Evolutionary conservation across 139 green algal species (phyloP).

Genomic region (Chlamydomonas asymmetrica): DNA sequence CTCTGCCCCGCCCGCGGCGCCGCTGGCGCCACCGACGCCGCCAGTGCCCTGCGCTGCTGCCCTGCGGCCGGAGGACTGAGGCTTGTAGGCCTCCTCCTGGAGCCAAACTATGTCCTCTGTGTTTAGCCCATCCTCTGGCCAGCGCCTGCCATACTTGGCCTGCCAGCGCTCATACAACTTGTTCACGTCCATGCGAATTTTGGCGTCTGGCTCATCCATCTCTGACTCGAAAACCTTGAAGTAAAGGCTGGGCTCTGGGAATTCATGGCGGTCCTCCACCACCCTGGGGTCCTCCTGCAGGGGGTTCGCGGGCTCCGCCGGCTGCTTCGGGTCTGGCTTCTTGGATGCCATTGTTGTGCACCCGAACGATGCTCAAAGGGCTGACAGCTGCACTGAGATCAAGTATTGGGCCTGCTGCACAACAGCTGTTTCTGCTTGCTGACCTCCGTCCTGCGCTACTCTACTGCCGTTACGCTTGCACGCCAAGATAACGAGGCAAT

Average conservation of each 20-base stretch:
- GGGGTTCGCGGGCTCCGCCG: background rate
- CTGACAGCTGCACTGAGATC: background rate
- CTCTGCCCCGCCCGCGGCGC: too few species aligned
- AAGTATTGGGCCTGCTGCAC: background rate
- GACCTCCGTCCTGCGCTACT: background rate
- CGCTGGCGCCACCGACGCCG: too few species aligned
- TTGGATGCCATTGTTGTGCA: conserved; percentile 5
- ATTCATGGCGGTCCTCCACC: conserved; percentile 16
- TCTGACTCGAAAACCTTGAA: conserved; percentile 63
- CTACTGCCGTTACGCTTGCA: too few species aligned
- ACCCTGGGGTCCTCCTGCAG: conserved; percentile 20
- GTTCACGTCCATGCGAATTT: conserved; percentile 55
- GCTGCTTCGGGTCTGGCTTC: conserved; percentile 9
- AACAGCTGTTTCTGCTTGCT: background rate
- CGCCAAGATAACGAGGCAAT: too few species aligned
- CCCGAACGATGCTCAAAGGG: too few species aligned
- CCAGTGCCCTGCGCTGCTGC: background rate
- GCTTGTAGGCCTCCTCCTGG: conserved; percentile 52
- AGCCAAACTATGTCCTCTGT: conserved; percentile 69
- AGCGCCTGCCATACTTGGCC: conserved; percentile 56
- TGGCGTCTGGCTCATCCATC: conserved; percentile 54
- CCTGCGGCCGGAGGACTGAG: background rate
- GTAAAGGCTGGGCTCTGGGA: conserved; percentile 53
- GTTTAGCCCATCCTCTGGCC: conserved; percentile 63
- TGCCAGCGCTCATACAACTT: conserved; percentile 61